Evolutionary conservation across 495 filamentous ascomycete genomes (phyloP).

Genomic region (Aspergillus saccharolyticus): DNA sequence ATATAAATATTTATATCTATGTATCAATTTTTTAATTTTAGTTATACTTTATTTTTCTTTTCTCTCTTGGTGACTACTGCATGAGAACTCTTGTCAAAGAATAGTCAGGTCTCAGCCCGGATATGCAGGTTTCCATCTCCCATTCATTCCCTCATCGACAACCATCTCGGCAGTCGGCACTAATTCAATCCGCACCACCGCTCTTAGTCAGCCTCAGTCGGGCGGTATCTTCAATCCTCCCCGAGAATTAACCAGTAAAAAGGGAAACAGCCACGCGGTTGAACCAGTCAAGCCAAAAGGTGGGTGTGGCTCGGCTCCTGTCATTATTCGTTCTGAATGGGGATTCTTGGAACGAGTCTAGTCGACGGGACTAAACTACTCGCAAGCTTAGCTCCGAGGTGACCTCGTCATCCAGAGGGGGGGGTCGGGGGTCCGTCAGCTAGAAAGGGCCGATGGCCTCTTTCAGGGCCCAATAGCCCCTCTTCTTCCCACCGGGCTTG

Average conservation of each 20-base stretch:
- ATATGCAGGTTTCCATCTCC: background rate
- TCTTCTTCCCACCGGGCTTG: constrained; percentile 10
- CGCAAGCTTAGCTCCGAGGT: background rate
- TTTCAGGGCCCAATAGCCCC: constrained; percentile 13
- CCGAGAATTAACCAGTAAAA: no score
- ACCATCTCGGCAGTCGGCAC: background rate
- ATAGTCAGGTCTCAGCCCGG: background rate
- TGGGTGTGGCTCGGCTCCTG: background rate
- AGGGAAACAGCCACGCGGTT: constrained; percentile 2
- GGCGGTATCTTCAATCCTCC: no score
- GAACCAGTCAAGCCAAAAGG: background rate
- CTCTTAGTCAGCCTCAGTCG: background rate
- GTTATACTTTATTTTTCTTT: no score
- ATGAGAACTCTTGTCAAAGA: no score
- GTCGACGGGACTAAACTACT: no score
- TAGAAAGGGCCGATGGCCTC: constrained; percentile 12
- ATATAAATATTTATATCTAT: no score
- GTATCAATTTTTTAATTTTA: no score
- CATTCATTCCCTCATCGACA: background rate
- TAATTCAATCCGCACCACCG: background rate
- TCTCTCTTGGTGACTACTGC: no score
- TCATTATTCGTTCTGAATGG: background rate
- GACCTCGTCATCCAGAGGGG: background rate
- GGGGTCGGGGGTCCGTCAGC: background rate
- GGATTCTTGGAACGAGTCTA: background rate